Base-by-base conservation (phyloP, 2,329 filamentous ascomycete species). In the Pestalotiopsis sp. region DNA sequence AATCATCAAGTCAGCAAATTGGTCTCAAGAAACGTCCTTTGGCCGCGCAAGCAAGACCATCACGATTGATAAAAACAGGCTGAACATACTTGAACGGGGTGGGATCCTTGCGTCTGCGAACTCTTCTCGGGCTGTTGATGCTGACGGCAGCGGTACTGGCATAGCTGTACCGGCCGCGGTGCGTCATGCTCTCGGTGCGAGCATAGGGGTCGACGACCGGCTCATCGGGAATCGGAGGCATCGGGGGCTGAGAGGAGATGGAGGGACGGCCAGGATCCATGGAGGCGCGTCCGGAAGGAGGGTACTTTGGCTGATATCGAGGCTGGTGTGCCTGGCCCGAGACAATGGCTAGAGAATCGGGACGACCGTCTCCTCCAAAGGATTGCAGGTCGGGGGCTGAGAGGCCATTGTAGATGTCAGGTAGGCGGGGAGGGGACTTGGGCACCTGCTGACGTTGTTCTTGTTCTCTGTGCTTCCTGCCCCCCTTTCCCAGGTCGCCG, bases 61-160 rank as follows among this genome's bases (percentile, higher is more conserved):
- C 31, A 9, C 38, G 36, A 65, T 61, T 62, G 11, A 62, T 2
- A 61, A 31, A 36, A 40, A 45, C 7, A 4, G 64, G 12, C 20
- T n/a, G 23, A 36, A 88, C 94, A 88, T 85, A 98, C 95, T 99
- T 99, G 89, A 98, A 97, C 0, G 96, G 94, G 12, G 95, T 98
- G 9, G 96, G 96, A 78, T 99, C 96, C 86, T 97, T 98, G 84
- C 96, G 91, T 84, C 95, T 92, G 75, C 96, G 91, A 73, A 98
- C 91, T 78, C 95, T 91, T 73, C 96, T 91, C 72, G 96, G 95
- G 80, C 92, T 97, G 84, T 97, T 97, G 83, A 97, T 90, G 70
- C 93, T 92, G 85, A 93, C 97, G 73, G 95, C 89, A 66, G 93
- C 92, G 81, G 93, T 97, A 83, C 93, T 97, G 68, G 95, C 94